phyloP scores from a whole-genome alignment of 345 rosid species.

The Citrus medica region DNA sequence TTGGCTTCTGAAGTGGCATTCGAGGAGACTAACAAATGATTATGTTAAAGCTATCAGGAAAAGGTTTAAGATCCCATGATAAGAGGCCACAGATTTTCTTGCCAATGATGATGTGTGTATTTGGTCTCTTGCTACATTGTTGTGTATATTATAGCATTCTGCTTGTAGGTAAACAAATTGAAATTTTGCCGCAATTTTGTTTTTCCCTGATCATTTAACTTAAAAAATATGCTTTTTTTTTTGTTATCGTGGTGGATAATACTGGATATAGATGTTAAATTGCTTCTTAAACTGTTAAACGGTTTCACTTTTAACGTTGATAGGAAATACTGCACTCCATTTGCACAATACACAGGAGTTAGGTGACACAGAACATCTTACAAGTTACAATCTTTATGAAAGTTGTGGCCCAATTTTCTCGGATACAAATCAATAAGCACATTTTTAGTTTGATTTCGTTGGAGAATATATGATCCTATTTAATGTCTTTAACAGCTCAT shows the following conservation, averaged over 20 bases:
- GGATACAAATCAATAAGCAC: no score
- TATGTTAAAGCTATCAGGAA: slow-evolving; percentile 10
- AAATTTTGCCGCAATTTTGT: background rate
- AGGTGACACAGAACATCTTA: no score
- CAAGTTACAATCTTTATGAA: background rate
- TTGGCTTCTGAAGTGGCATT: slow-evolving; percentile 81
- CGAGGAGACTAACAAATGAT: slow-evolving; percentile 14
- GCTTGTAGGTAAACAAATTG: background rate
- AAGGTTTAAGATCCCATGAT: background rate
- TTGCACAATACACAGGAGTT: no score
- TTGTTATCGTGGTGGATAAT: no score
- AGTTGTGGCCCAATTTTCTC: background rate
- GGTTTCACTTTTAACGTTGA: no score
- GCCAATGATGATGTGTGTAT: background rate
- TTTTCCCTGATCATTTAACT: no score
- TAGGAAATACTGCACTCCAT: background rate
- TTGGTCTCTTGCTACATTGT: background rate
- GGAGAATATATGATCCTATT: no score
- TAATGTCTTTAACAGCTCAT: no score
- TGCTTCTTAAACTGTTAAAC: no score
- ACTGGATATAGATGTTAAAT: no score
- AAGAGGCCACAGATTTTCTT: background rate
- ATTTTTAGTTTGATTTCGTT: no score
- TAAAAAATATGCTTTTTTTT: no score
- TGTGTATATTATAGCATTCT: background rate